These are phyloP conservation scores for Phallus indusiatus DNA, from an alignment of 768 basidiomycete genomes.

Conservation along the genomic window DNA sequence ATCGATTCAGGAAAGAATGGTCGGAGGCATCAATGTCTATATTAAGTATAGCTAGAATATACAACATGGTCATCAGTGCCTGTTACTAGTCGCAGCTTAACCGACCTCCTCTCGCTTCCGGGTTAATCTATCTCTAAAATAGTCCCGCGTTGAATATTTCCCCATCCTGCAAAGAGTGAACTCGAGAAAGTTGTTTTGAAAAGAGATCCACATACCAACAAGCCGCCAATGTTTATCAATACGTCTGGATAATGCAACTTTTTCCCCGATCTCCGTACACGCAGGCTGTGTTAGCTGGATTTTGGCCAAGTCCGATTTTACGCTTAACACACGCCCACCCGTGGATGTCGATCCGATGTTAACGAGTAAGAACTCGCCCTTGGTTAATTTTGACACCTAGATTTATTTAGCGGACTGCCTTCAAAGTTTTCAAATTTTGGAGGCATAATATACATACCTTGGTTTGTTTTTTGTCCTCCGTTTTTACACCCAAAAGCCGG, in stretches of 20 bases:
- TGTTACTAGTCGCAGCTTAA: not conserved
- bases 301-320: slow-evolving; percentile 92
- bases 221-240: slow-evolving; percentile 99
- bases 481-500: slow-evolving; percentile 93
- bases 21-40: no score
- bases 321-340: slow-evolving; percentile 87
- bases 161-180: slow-evolving; percentile 36
- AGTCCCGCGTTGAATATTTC: slow-evolving; percentile 79
- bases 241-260: slow-evolving; percentile 88
- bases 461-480: slow-evolving; percentile 98
- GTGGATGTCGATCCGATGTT: slow-evolving; percentile 98
- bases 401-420: not conserved
- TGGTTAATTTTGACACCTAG: slow-evolving; percentile 71
- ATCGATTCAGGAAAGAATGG: no score
- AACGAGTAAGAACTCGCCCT: slow-evolving; percentile 88
- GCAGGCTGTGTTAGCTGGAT: slow-evolving; percentile 91
- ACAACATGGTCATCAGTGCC: not conserved
- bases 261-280: slow-evolving; percentile 95
- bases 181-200: not conserved
- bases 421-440: not conserved
- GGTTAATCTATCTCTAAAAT: slow-evolving; percentile 42
- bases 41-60: not conserved
- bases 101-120: not conserved
- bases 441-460: slow-evolving; percentile 32
- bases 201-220: slow-evolving; percentile 57